phyloP scores from a whole-genome alignment of 331 rosid species.

The Malus hybrid region DNA sequence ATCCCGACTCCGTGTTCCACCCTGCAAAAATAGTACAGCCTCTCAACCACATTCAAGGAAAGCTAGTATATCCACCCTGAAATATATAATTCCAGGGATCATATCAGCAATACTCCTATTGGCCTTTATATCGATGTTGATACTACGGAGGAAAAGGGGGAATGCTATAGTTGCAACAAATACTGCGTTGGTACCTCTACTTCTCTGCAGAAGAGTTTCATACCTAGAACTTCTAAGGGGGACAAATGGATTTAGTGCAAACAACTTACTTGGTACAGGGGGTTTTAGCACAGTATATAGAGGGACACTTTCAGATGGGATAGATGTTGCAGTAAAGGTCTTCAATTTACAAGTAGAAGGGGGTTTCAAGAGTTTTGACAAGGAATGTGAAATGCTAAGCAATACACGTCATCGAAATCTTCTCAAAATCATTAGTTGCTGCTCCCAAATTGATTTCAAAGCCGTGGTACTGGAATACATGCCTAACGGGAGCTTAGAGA shows the following conservation, averaged over 20 bases:
- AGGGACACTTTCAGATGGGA: conserved; percentile 24
- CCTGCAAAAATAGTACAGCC: conserved; percentile 1
- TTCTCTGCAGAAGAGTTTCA: conserved; percentile 10
- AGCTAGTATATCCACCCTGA: too few relatives aligned
- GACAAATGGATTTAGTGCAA: conserved; percentile 22
- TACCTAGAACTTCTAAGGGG: conserved; percentile 23
- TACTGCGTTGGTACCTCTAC: too few relatives aligned
- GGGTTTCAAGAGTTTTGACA: conserved; percentile 19
- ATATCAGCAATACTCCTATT: background rate
- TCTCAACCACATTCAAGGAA: background rate
- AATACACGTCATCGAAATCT: conserved; percentile 39
- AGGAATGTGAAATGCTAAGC: conserved; percentile 29
- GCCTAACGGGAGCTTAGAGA: conserved; percentile 36
- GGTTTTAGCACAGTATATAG: conserved; percentile 22
- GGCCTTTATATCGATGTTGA: background rate
- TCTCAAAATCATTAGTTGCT: conserved; percentile 29
- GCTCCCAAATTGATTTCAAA: conserved; percentile 22
- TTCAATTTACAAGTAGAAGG: conserved; percentile 19
- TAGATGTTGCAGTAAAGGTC: conserved; percentile 25
- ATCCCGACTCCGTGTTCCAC: conserved; percentile 13
- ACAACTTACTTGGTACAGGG: conserved; percentile 22
- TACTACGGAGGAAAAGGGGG: background rate
- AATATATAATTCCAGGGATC: background rate
- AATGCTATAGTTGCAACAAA: background rate
- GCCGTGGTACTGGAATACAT: conserved; percentile 37